Percentiles rank a stretch among this genome's conserved stretches.
phyloP scores from a whole-genome alignment of 768 basidiomycete species.

The Daedaleopsis sinensis region DNA sequence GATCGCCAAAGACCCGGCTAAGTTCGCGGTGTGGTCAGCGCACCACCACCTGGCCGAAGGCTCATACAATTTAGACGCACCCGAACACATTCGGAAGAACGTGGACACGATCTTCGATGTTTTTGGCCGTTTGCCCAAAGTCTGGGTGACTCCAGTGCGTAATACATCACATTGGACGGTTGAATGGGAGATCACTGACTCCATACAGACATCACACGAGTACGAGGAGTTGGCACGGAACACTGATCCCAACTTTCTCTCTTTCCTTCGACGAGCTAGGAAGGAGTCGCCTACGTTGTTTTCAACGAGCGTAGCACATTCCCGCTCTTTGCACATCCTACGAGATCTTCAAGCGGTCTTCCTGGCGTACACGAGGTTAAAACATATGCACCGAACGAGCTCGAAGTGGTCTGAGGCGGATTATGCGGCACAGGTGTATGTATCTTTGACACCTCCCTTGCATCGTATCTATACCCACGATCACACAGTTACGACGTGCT shows the following conservation, averaged over 20 bases:
- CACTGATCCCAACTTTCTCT: slow-evolving; percentile 31
- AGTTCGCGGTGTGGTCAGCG: slow-evolving; percentile 54
- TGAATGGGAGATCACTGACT: background rate
- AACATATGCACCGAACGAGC: slow-evolving; percentile 45
- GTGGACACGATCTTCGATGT: slow-evolving; percentile 44
- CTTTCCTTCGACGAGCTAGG: slow-evolving; percentile 38
- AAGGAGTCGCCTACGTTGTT: slow-evolving; percentile 44
- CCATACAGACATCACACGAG: slow-evolving; percentile 22
- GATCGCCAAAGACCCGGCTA: slow-evolving; percentile 8
- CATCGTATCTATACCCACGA: too few species aligned
- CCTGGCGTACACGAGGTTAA: slow-evolving; percentile 47
- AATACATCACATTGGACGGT: background rate
- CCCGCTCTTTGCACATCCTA: slow-evolving; percentile 29
- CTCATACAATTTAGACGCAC: slow-evolving; percentile 44
- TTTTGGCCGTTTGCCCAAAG: slow-evolving; percentile 37
- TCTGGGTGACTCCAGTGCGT: slow-evolving; percentile 47
- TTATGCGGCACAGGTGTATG: slow-evolving; percentile 57
- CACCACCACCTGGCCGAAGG: slow-evolving; percentile 54
- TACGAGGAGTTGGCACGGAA: slow-evolving; percentile 22
- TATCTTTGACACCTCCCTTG: background rate
- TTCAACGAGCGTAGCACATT: slow-evolving; percentile 27
- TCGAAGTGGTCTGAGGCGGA: slow-evolving; percentile 59
- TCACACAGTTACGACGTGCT: slow-evolving; percentile 48
- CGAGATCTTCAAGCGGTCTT: slow-evolving; percentile 46
- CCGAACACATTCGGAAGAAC: slow-evolving; percentile 39